Percentiles rank a stretch among this genome's conserved stretches.
These are phyloP conservation scores for Serendipita sp. DNA, from an alignment of 768 basidiomycete species.

Conservation along the genomic window DNA sequence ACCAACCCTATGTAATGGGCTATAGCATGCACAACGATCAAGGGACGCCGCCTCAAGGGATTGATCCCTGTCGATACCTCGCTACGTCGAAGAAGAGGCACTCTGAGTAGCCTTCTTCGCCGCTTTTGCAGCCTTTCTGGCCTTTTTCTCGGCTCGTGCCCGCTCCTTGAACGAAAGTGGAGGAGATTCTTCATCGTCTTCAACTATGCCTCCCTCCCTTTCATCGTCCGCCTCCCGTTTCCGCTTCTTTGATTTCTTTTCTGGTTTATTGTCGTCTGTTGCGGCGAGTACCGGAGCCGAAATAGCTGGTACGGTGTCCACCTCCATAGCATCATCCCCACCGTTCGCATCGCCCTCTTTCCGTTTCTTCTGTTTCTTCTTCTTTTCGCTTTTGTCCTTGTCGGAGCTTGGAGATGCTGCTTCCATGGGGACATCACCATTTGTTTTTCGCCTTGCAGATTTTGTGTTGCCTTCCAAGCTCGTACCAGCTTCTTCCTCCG, in stretches of 20 bases:
- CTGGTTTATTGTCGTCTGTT: neutral
- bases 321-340: neutral
- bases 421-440: neutral
- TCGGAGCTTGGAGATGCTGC: neutral
- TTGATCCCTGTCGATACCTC: too few species aligned
- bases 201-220: neutral
- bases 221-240: conserved; percentile 3
- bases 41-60: too few species aligned
- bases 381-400: neutral
- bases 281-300: neutral
- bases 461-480: neutral
- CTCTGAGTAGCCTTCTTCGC: neutral
- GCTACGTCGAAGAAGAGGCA: neutral
- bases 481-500: neutral
- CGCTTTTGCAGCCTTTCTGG: neutral
- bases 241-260: conserved; percentile 5
- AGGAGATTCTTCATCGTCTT: neutral
- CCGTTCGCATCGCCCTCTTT: neutral
- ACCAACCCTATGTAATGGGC: too few species aligned
- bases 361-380: neutral
- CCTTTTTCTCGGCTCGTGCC: neutral
- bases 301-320: neutral
- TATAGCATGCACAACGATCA: too few species aligned
- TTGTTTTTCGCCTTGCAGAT: neutral
- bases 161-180: neutral